A percentile compares a stretch with the other conserved stretches of the same genome.
These are phyloP conservation scores for Nicotiana otophora DNA, from an alignment of 257 asterid species.

Conservation along the genomic window DNA sequence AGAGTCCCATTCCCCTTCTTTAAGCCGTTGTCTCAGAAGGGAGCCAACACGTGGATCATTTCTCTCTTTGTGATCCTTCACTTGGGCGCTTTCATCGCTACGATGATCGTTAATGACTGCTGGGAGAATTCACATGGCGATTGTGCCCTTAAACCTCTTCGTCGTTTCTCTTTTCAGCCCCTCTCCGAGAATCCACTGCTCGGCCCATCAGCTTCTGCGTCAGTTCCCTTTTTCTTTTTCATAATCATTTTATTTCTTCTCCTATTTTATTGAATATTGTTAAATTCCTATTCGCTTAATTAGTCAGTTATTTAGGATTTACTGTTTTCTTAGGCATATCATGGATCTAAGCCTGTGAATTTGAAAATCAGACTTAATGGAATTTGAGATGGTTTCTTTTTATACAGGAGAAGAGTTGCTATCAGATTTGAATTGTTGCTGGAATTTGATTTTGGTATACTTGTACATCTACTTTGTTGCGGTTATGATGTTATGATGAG, in stretches of 20 bases:
- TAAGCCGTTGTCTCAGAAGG: slow-evolving; percentile 54
- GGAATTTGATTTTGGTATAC: neutral
- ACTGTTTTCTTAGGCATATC: neutral
- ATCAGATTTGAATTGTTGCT: neutral
- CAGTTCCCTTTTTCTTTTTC: slow-evolving; percentile 17
- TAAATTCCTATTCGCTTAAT: neutral
- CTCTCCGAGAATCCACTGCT: slow-evolving; percentile 74
- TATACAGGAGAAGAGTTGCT: neutral
- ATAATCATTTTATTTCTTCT: neutral
- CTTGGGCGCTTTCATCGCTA: slow-evolving; percentile 48
- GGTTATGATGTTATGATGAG: neutral
- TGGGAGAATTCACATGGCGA: slow-evolving; percentile 60
- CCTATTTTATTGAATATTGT: neutral
- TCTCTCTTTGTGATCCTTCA: slow-evolving; percentile 71
- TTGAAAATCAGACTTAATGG: neutral
- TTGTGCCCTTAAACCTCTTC: slow-evolving; percentile 51
- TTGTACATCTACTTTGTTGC: neutral
- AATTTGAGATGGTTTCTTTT: neutral
- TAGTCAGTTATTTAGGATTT: neutral
- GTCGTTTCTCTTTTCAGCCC: slow-evolving; percentile 79
- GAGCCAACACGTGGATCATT: slow-evolving; percentile 69
- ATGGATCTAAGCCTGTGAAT: neutral
- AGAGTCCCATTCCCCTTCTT: slow-evolving; percentile 62
- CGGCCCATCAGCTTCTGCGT: slow-evolving; percentile 95
- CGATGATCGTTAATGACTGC: slow-evolving; percentile 73